Evolutionary conservation across 2,329 filamentous ascomycete species (phyloP).

Genomic region (Geoglossum cookeanum): DNA sequence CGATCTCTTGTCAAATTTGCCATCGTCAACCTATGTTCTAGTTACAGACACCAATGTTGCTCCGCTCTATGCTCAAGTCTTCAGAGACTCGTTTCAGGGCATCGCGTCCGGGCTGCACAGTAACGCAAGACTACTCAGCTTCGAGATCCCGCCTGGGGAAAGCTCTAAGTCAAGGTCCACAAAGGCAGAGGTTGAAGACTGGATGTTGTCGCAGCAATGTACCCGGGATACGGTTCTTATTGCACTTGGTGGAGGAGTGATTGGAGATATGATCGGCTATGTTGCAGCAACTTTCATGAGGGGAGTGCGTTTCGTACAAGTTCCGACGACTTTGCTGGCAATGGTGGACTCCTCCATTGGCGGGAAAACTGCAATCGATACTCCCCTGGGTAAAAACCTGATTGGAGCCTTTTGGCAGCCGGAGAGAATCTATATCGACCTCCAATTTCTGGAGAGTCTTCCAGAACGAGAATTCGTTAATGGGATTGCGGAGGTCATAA

Average conservation of each 20-base stretch:
- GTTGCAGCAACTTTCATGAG: slow-evolving; percentile 98
- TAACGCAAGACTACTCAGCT: slow-evolving; percentile 56
- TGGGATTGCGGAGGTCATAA: slow-evolving; percentile 95
- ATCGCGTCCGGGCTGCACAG: slow-evolving; percentile 26
- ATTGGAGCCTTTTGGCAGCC: slow-evolving; percentile 96
- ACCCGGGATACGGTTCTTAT: slow-evolving; percentile 89
- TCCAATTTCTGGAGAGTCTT: slow-evolving; percentile 77
- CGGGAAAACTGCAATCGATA: slow-evolving; percentile 96
- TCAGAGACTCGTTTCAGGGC: slow-evolving; percentile 45
- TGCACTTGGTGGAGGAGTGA: slow-evolving; percentile 86
- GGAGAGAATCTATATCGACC: slow-evolving; percentile 79
- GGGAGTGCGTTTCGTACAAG: slow-evolving; percentile 86
- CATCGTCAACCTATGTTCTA: slow-evolving; percentile 83
- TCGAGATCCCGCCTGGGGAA: slow-evolving; percentile 78
- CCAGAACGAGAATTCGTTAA: slow-evolving; percentile 90
- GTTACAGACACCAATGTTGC: slow-evolving; percentile 91
- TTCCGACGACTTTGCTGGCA: slow-evolving; percentile 80
- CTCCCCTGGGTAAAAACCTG: slow-evolving; percentile 86
- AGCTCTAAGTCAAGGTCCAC: slow-evolving; percentile 84
- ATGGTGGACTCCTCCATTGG: slow-evolving; percentile 99
- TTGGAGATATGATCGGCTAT: slow-evolving; percentile 95
- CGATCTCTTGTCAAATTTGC: slow-evolving; percentile 59
- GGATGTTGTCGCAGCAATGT: slow-evolving; percentile 84
- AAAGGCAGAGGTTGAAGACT: slow-evolving; percentile 92
- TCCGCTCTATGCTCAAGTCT: slow-evolving; percentile 60